Evolutionary conservation across 495 filamentous ascomycete genomes (phyloP), one percentile per base, ranked within the genome.

Genomic region (Hyaloscypha finlandica): DNA sequence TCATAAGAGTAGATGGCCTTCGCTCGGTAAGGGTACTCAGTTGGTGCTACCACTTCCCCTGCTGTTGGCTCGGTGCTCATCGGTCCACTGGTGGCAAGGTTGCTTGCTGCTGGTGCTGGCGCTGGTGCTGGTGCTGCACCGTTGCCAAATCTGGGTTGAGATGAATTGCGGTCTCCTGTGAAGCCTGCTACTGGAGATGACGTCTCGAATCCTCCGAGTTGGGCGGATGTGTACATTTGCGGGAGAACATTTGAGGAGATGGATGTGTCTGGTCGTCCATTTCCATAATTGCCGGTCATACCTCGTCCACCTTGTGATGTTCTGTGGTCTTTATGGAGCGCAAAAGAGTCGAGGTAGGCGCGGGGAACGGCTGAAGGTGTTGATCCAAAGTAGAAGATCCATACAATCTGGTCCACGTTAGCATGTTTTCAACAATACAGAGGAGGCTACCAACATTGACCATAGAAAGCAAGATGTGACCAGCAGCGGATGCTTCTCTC

Each of bases 1-100:
- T 98, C 94, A 79, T 99, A 99, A 69, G 90, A 93, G 81, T 98
- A 99, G 75, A 99, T 99, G 52, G 95, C 95, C 85, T 97, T 97
- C 8, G 95, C 95, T 31, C 90, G 88, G 76, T 98, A 98, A 9
- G 94, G 95, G 79, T 99, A 99, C 73, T 98, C 96, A 53, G 92
- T 94, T 1, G 93, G 91, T 33, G 87, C 86, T 1, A 88, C 85
- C 12, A 96, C 88, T 75, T 95, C 92, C 52, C 82, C 79, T 33
- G 86, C 79, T 35, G 74, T 75, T 29, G 75, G 75, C 16, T 77
- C 78, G 59, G 64, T 69, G 53, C 63, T 58, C 19, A 68, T 37
- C 2, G 69, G 69, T 25, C 64, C 67, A 45, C 57, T 67, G 0
- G 62, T 32, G 20, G 57, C 61, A 29, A 64, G 58, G 37, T 69